Conservation (phyloP, 208 protist species). For the Acanthamoeba culbertsoni region DNA sequence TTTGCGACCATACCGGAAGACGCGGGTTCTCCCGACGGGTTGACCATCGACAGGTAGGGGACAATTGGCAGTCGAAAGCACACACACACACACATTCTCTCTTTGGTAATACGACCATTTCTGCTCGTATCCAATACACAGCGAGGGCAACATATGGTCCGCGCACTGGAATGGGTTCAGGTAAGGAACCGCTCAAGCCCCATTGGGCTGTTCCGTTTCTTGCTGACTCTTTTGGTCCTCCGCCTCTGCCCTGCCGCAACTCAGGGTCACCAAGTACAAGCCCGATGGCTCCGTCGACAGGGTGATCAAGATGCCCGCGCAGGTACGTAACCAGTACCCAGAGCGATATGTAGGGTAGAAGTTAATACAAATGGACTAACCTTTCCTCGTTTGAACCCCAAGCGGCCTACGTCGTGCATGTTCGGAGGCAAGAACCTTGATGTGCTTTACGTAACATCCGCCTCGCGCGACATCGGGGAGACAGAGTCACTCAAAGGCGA, state of each 20-base stretch:
- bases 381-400: background rate
- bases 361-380: background rate
- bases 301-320: conserved; percentile 34
- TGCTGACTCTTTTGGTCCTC: background rate
- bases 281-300: background rate
- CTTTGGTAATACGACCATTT: background rate
- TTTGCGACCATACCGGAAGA: background rate
- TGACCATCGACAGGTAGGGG: background rate
- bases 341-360: background rate
- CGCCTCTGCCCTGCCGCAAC: background rate
- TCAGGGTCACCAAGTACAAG: conserved; percentile 36
- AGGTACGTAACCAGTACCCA: background rate
- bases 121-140: background rate
- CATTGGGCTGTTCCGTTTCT: background rate
- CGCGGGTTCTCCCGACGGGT: background rate
- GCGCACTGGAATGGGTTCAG: conserved; percentile 6
- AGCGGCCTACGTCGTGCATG: conserved; percentile 45
- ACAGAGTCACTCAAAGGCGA: conserved; percentile 16
- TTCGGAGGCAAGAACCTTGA: conserved; percentile 35
- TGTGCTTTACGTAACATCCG: background rate
- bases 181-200: background rate
- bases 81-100: background rate
- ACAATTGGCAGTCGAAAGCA: background rate
- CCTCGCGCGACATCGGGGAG: conserved; percentile 32
- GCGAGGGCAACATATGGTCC: conserved; percentile 33